A percentile compares a stretch with the other conserved stretches of the same genome.
Evolutionary conservation across 768 basidiomycete genomes (phyloP).

Genomic region (Rhizopogon vesiculosus): DNA sequence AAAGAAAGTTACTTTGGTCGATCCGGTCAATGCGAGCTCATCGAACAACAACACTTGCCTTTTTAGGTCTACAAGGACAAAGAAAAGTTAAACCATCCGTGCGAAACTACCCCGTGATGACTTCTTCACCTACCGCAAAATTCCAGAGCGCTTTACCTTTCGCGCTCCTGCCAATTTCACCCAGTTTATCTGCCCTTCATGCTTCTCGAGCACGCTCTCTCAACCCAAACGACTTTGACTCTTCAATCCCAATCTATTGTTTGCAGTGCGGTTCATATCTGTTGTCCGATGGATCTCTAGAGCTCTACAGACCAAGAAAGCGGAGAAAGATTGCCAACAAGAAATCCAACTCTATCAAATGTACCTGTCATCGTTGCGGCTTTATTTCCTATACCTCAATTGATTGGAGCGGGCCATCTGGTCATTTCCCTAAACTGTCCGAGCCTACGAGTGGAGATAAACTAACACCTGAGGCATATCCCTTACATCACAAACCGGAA

Average conservation of each 20-base stretch:
- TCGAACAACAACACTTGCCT: constrained; percentile 23
- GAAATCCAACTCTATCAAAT: constrained; percentile 2
- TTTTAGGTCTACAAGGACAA: constrained; percentile 23
- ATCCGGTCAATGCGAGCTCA: neutral
- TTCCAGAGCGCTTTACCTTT: constrained; percentile 47
- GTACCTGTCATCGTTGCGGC: constrained; percentile 17
- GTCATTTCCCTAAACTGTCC: neutral
- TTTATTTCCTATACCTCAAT: constrained; percentile 5
- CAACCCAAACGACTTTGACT: constrained; percentile 20
- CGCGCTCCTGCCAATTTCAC: constrained; percentile 45
- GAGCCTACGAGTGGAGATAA: neutral
- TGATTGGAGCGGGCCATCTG: neutral
- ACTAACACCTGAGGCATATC: neutral
- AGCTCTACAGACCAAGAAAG: constrained; percentile 28
- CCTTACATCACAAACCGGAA: neutral
- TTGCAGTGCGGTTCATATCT: constrained; percentile 49
- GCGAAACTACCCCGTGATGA: constrained; percentile 3
- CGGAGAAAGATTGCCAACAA: constrained; percentile 16
- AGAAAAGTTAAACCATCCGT: constrained; percentile 3
- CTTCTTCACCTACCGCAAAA: constrained; percentile 28
- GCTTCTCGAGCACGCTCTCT: constrained; percentile 33
- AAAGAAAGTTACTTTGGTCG: constrained; percentile 12
- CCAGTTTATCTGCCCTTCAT: constrained; percentile 62
- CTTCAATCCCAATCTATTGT: constrained; percentile 34
- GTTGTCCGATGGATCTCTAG: constrained; percentile 34